A percentile compares a stretch with the other conserved stretches of the same genome.
Conservation (phyloP, 2,329 filamentous ascomycete genomes). For the Blastomyces parvus region DNA sequence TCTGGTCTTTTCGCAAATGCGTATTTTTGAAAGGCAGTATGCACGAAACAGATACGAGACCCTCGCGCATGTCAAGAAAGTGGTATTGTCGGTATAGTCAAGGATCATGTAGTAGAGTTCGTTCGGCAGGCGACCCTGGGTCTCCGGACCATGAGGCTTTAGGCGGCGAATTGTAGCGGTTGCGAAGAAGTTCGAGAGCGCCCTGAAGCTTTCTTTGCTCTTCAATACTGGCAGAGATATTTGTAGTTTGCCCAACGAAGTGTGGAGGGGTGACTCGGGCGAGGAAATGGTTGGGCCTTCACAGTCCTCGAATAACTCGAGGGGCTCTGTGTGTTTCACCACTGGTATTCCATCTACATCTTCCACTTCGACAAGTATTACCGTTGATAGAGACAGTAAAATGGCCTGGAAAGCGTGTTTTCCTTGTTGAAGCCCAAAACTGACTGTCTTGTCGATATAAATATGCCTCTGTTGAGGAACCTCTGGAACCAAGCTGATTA, state of each 20-base stretch:
- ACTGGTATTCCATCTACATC: background rate
- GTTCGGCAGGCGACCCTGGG: background rate
- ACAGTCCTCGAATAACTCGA: background rate
- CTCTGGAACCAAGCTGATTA: background rate
- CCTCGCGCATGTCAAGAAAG: background rate
- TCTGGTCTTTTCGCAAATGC: background rate
- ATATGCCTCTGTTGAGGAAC: background rate
- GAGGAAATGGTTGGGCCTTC: background rate
- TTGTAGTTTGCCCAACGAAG: background rate
- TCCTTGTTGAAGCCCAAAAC: background rate
- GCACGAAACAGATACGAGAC: constrained; percentile 2
- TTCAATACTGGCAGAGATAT: background rate
- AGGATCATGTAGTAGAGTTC: constrained; percentile 7
- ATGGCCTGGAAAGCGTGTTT: constrained; percentile 1
- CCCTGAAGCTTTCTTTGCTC: constrained; percentile 1
- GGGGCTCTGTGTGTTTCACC: constrained; percentile 1
- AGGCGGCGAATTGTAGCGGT: background rate
- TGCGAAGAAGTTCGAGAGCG: constrained; percentile 4
- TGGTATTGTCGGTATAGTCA: constrained; percentile 3
- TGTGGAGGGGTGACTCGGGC: background rate
- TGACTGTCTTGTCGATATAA: constrained; percentile 2
- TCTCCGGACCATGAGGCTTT: background rate
- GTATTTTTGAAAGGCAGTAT: constrained; percentile 1
- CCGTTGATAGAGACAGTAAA: background rate
- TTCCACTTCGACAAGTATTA: background rate